Evolutionary conservation across 2,329 filamentous ascomycete genomes (phyloP), one percentile per base, ranked within the genome.

Genomic region (Madurella fahalii): DNA sequence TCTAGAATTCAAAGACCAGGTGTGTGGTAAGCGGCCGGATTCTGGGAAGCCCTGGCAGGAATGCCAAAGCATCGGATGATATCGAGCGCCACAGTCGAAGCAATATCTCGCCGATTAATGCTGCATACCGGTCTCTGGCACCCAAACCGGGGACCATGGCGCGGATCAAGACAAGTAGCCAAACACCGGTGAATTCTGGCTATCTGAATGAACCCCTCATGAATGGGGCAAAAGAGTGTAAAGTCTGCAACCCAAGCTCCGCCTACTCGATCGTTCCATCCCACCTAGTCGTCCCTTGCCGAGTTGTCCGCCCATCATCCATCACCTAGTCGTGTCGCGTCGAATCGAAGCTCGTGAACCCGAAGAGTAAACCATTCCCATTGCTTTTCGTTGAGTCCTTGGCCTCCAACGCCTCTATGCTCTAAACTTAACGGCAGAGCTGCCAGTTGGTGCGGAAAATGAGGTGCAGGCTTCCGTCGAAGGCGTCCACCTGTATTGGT

Each of bases 391-490:
- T 45, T 49, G 39, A 34, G 16, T 20, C 4, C 34, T 18, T 13
- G 18, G 8, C 15, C 25, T 7, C 18, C 31, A 2, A 9, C 5
- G 40, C 16, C 20, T 20, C 15, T 13, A 12, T n/a, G 9, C 16
- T n/a, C 16, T n/a, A 30, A 9, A 1, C 32, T 56, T 55, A 58
- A 40, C 32, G 43, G 54, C 57, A 59, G 31, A 42, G 18, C 37
- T 44, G 60, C 61, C 61, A 65, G 56, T 56, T 61, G 50, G 64
- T 61, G 53, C 45, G 41, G 63, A 65, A 65, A 44, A 61, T 50
- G 47, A 65, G 45, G 44, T 65, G 62, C 17, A 65, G 41, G 49
- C 57, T 61, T 39, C 63, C 63, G 43, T 65, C 63, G 52, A 65
- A 65, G 40, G 63, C 60, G 47, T 65, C 63, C 54, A 65, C 62